Evolutionary conservation across 2,329 filamentous ascomycete species (phyloP).

Genomic region (Aspergillus fumigatus): DNA sequence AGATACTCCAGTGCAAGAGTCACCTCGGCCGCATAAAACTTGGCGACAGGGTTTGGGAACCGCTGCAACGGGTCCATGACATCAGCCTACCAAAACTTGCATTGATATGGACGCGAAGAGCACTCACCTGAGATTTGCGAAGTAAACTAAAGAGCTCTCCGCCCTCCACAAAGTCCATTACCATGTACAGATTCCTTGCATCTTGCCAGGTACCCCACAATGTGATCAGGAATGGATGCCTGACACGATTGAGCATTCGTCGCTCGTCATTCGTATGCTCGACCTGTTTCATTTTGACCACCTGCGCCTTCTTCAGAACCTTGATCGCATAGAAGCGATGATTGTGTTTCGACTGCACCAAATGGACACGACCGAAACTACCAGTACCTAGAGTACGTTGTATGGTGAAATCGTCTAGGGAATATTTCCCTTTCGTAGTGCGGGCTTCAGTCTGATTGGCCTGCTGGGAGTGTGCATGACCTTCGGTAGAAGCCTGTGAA

Average conservation of each 20-base stretch:
- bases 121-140: conserved; percentile 79
- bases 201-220: conserved; percentile 99
- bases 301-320: conserved; percentile 95
- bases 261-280: conserved; percentile 99
- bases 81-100: neutral
- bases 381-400: conserved; percentile 90
- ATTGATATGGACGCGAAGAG: conserved; percentile 5
- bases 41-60: conserved; percentile 96
- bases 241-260: conserved; percentile 91
- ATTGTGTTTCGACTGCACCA: conserved; percentile 97
- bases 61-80: conserved; percentile 53
- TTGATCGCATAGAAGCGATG: conserved; percentile 98
- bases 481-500: conserved; percentile 26
- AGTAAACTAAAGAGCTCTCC: conserved; percentile 94
- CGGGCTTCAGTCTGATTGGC: conserved; percentile 35
- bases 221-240: conserved; percentile 96
- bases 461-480: conserved; percentile 11
- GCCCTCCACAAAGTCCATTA: conserved; percentile 99
- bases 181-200: conserved; percentile 95
- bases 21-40: conserved; percentile 98
- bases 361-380: conserved; percentile 92
- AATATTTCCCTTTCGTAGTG: conserved; percentile 96
- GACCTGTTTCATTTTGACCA: conserved; percentile 99
- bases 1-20: conserved; percentile 93
- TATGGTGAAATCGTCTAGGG: conserved; percentile 82